These are phyloP conservation scores for Deuterostichococcus epilithicus DNA, from an alignment of 139 green algal species.

Conservation along the genomic window DNA sequence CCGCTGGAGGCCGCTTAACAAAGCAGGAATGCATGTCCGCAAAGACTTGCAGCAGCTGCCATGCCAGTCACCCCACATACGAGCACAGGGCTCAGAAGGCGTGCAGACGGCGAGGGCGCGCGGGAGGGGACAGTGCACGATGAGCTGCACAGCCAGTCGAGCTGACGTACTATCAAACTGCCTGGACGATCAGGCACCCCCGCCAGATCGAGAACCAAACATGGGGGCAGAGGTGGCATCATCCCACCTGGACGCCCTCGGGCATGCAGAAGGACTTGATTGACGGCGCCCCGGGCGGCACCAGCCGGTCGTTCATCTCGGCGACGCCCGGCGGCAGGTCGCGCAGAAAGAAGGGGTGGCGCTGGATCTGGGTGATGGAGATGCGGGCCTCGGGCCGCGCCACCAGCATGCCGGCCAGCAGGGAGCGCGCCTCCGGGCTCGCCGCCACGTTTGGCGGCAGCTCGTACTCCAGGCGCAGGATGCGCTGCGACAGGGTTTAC, in stretches of 20 bases:
- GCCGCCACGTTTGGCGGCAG: conserved; percentile 57
- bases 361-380: conserved; percentile 65
- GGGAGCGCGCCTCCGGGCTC: conserved; percentile 63
- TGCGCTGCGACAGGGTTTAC: conserved; percentile 49
- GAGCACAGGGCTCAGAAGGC: not conserved
- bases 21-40: not conserved
- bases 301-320: conserved; percentile 72
- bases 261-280: not conserved
- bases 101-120: too few species aligned
- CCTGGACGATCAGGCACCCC: not conserved
- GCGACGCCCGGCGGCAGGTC: conserved; percentile 83
- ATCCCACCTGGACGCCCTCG: not conserved
- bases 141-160: not conserved
- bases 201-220: too few species aligned
- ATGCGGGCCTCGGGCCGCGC: conserved; percentile 76
- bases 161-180: not conserved
- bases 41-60: not conserved
- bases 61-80: not conserved
- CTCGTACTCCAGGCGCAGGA: conserved; percentile 77
- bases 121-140: too few species aligned
- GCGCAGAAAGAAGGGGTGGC: conserved; percentile 81
- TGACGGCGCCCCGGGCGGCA: not conserved
- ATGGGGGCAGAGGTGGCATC: not conserved
- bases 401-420: conserved; percentile 66
- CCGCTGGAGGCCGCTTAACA: not conserved